These are phyloP conservation scores for Neopestalotiopsis clavispora DNA, from an alignment of 2,329 filamentous ascomycete species.

Conservation along the genomic window DNA sequence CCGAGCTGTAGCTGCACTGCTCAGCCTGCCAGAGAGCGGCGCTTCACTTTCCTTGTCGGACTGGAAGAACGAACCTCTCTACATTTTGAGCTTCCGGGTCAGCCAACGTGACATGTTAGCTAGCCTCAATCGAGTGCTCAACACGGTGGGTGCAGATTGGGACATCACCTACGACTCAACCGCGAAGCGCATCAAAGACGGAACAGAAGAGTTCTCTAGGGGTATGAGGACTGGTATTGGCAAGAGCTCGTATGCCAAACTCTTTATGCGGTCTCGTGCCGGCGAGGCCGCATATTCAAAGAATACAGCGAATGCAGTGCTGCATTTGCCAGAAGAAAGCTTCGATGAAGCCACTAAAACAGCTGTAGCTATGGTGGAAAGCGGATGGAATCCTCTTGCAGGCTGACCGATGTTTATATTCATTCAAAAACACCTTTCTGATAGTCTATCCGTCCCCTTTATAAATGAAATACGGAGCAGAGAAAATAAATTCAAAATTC, in stretches of 20 bases:
- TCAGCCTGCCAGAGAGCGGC: conserved; percentile 45
- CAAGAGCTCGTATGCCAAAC: conserved; percentile 52
- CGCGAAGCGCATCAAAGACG: conserved; percentile 51
- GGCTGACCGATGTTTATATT: too few relatives aligned
- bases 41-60: conserved; percentile 39
- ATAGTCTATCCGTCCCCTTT: too few relatives aligned
- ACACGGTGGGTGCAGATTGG: conserved; percentile 63
- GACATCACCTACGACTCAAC: conserved; percentile 50
- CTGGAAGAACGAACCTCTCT: conserved; percentile 51
- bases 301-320: neutral
- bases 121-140: conserved; percentile 58
- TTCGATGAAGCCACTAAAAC: neutral
- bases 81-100: conserved; percentile 58
- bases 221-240: conserved; percentile 48
- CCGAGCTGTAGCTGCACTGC: conserved; percentile 51
- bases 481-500: too few relatives aligned
- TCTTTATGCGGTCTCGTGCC: neutral
- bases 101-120: conserved; percentile 67
- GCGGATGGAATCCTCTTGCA: neutral
- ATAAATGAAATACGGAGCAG: too few relatives aligned
- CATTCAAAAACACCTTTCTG: too few relatives aligned
- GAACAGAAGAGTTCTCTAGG: conserved; percentile 44
- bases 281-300: neutral
- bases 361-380: neutral
- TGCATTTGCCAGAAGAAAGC: neutral